Percentiles rank a stretch among this genome's conserved stretches.
Evolutionary conservation across 2,329 filamentous ascomycete species (phyloP).

Genomic region (Aspergillus sclerotialis): DNA sequence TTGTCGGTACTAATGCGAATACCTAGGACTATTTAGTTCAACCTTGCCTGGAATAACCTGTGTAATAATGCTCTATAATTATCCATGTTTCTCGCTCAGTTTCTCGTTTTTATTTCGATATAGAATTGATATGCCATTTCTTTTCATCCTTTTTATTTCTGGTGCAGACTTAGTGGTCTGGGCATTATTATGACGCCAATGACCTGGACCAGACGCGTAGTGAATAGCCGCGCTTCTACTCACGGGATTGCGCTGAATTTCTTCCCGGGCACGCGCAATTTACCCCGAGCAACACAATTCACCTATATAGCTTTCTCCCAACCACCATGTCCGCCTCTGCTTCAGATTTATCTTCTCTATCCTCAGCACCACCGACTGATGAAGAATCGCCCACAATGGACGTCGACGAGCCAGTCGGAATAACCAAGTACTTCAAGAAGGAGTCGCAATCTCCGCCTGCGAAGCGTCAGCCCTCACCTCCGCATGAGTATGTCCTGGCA

Average conservation of each 20-base stretch:
- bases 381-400: constrained; percentile 44
- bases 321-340: constrained; percentile 41
- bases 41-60: no score
- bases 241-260: constrained; percentile 19
- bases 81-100: no score
- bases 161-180: no score
- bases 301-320: neutral
- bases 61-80: no score
- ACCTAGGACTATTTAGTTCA: no score
- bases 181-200: no score
- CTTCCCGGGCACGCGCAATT: constrained; percentile 8
- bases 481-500: constrained; percentile 81
- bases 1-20: no score
- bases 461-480: constrained; percentile 79
- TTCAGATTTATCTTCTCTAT: constrained; percentile 52
- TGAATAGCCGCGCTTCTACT: constrained; percentile 26
- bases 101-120: no score
- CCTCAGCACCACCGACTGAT: constrained; percentile 53
- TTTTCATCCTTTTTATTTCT: no score
- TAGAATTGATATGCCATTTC: no score
- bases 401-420: constrained; percentile 34
- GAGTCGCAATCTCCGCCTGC: constrained; percentile 53
- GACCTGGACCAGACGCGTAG: constrained; percentile 25
- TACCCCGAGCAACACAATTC: neutral
- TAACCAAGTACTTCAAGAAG: constrained; percentile 44